Conservation (phyloP, 192 early-diverging fungal species). For the Backusella liffmaniae region DNA sequence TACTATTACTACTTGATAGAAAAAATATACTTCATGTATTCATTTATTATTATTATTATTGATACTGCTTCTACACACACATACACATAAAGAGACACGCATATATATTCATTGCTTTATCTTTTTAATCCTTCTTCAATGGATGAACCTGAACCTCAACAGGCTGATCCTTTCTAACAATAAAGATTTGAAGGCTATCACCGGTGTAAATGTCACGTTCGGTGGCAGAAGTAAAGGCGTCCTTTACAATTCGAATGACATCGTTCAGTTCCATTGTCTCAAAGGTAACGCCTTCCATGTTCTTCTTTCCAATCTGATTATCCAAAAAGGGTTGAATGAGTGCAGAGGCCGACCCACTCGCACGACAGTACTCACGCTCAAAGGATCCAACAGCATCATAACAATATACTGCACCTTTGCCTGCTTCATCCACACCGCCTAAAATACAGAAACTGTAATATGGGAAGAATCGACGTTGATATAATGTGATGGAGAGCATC, state of each 20-base stretch:
- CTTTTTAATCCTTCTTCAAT: conserved; percentile 88
- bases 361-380: conserved; percentile 72
- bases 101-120: background rate
- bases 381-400: conserved; percentile 95
- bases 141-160: conserved; percentile 69
- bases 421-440: conserved; percentile 87
- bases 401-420: conserved; percentile 87
- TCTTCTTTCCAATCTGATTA: conserved; percentile 84
- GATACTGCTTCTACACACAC: background rate
- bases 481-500: conserved; percentile 91
- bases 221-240: conserved; percentile 93
- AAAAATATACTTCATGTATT: background rate
- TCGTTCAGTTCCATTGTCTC: conserved; percentile 50
- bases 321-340: conserved; percentile 98
- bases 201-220: conserved; percentile 99
- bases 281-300: conserved; percentile 52
- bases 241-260: conserved; percentile 82
- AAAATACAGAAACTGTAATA: conserved; percentile 91
- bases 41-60: background rate
- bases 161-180: conserved; percentile 71
- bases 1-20: background rate
- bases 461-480: conserved; percentile 93
- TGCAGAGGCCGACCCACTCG: conserved; percentile 82
- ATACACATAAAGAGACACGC: background rate
- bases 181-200: conserved; percentile 91